These are phyloP conservation scores for Nissolia schottii DNA, from an alignment of 306 rosid genomes.

Conservation along the genomic window DNA sequence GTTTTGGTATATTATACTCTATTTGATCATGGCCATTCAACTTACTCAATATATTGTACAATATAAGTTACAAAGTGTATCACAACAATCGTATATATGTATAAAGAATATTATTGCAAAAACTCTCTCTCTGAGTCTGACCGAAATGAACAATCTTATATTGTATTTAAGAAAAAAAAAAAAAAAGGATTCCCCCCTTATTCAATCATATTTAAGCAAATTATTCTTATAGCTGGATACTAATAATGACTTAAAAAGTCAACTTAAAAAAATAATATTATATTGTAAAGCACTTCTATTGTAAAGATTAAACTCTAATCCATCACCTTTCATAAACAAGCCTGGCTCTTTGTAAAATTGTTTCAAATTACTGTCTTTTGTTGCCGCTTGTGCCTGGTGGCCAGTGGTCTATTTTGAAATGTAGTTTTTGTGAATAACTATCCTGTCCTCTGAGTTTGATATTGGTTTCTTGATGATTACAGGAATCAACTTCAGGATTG, in stretches of 20 bases:
- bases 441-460: constrained; percentile 5
- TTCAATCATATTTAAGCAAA: no score
- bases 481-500: constrained; percentile 70
- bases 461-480: constrained; percentile 26
- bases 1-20: no score
- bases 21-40: no score
- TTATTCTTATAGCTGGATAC: neutral
- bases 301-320: neutral
- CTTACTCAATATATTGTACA: no score
- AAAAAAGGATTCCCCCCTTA: no score
- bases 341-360: neutral
- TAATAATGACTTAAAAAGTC: neutral
- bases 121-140: no score
- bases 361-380: neutral
- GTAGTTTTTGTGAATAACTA: neutral
- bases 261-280: neutral
- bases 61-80: no score
- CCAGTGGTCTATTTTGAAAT: neutral
- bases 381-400: neutral
- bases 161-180: no score
- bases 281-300: neutral
- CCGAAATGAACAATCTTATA: no score
- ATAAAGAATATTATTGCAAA: no score
- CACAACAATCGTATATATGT: no score
- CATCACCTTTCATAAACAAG: neutral